Evolutionary conservation across 2,329 filamentous ascomycete genomes (phyloP).

Genomic region (Aspergillus pseudoviridinutans): DNA sequence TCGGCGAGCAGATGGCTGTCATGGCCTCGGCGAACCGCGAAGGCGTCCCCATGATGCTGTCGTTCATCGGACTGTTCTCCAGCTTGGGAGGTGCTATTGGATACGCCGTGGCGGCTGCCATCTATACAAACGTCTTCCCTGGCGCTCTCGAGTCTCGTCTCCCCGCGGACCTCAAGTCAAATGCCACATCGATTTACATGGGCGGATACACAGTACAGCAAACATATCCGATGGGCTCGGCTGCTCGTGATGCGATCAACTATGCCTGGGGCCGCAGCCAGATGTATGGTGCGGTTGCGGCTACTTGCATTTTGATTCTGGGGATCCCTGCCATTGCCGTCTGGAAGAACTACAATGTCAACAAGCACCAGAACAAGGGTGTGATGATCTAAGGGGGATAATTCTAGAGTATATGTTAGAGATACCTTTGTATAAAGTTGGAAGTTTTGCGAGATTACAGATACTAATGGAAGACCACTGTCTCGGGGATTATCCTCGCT

Average conservation of each 20-base stretch:
- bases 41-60: constrained; percentile 47
- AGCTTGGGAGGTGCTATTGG: constrained; percentile 36
- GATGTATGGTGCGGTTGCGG: constrained; percentile 32
- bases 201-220: constrained; percentile 26
- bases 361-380: constrained; percentile 40
- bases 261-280: constrained; percentile 39
- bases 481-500: no score
- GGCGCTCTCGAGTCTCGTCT: constrained; percentile 44
- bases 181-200: constrained; percentile 21
- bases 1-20: constrained; percentile 56
- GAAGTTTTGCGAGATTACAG: neutral
- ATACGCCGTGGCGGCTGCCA: constrained; percentile 30
- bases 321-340: constrained; percentile 31
- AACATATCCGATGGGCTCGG: constrained; percentile 26
- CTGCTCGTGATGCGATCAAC: constrained; percentile 31
- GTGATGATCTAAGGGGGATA: constrained; percentile 16
- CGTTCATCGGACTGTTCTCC: constrained; percentile 32
- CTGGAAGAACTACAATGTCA: constrained; percentile 39
- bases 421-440: neutral
- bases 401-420: neutral
- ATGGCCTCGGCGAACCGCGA: constrained; percentile 54
- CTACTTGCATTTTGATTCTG: constrained; percentile 30
- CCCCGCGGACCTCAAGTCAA: constrained; percentile 29
- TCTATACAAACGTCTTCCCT: constrained; percentile 58
- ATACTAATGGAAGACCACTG: no score